These are phyloP conservation scores for Yarrowia alimentaria DNA, from an alignment of 805 yeast genomes.

Conservation along the genomic window DNA sequence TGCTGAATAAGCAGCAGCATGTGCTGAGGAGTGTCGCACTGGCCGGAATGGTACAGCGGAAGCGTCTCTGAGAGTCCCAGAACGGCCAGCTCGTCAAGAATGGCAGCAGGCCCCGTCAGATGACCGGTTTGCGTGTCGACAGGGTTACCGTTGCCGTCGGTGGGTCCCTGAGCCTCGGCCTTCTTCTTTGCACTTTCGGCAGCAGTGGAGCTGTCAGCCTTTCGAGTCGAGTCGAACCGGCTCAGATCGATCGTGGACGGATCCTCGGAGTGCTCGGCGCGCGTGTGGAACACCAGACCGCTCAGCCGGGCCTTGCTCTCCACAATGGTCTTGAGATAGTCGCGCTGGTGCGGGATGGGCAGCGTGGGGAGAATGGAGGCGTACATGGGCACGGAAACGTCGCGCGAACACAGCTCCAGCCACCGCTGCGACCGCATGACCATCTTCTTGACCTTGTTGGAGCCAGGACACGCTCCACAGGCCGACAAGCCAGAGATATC, in stretches of 20 bases:
- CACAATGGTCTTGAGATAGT: slow-evolving; percentile 32
- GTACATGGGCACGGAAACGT: slow-evolving; percentile 31
- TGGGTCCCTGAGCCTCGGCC: slow-evolving; percentile 19
- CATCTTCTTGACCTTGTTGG: slow-evolving; percentile 42
- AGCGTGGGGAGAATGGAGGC: slow-evolving; percentile 41
- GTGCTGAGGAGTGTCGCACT: slow-evolving; percentile 39
- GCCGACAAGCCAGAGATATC: slow-evolving; percentile 36
- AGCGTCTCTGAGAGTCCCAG: slow-evolving; percentile 2
- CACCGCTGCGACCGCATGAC: slow-evolving; percentile 39
- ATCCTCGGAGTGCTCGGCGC: slow-evolving; percentile 31
- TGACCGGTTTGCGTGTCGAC: slow-evolving; percentile 9
- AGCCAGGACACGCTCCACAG: slow-evolving; percentile 39
- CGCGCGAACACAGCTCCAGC: slow-evolving; percentile 34
- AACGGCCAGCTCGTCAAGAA: slow-evolving; percentile 11
- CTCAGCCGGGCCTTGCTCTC: slow-evolving; percentile 21
- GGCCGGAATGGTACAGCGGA: slow-evolving; percentile 30
- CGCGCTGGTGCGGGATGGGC: slow-evolving; percentile 31
- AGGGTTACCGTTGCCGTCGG: slow-evolving; percentile 23
- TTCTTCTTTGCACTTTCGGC: slow-evolving; percentile 10
- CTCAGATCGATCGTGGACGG: slow-evolving; percentile 23
- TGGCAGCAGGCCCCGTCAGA: slow-evolving; percentile 4
- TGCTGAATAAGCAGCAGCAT: slow-evolving; percentile 36
- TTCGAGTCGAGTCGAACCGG: slow-evolving; percentile 28
- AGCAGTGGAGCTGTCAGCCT: neutral
- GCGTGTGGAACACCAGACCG: slow-evolving; percentile 25